Evolutionary conservation across 2,329 filamentous ascomycete genomes (phyloP).

Genomic region (Diatrype stigma): DNA sequence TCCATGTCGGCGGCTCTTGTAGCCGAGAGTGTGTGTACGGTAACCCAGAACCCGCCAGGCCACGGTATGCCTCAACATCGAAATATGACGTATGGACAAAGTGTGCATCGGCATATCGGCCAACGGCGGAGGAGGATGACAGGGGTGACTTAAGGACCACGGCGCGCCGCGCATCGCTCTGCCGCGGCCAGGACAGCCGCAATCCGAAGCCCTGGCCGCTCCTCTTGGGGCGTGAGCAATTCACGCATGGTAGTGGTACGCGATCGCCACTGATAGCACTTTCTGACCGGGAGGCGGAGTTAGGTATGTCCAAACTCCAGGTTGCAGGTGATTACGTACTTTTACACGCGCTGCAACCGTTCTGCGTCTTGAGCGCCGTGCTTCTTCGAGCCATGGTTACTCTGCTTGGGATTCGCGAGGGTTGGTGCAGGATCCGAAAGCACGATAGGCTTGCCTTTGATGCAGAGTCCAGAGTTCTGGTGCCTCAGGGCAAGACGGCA

Average conservation of each 20-base stretch:
- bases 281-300: too few relatives aligned
- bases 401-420: too few relatives aligned
- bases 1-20: constrained; percentile 12
- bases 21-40: constrained; percentile 2
- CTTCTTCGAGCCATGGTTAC: too few relatives aligned
- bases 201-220: constrained; percentile 2
- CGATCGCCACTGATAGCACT: constrained; percentile 1
- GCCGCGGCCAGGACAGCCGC: constrained; percentile 18
- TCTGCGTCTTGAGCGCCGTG: too few relatives aligned
- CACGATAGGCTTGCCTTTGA: too few relatives aligned
- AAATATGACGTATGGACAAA: constrained; percentile 12
- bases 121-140: neutral
- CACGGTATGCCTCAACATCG: constrained; percentile 16
- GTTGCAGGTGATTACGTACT: too few relatives aligned
- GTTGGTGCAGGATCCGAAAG: too few relatives aligned
- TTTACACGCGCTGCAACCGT: too few relatives aligned
- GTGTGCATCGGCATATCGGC: constrained; percentile 5
- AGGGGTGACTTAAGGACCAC: constrained; percentile 8
- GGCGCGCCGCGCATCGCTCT: constrained; percentile 8
- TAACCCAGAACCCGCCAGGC: constrained; percentile 7
- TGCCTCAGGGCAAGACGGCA: too few relatives aligned
- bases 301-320: too few relatives aligned
- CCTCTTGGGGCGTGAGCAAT: constrained; percentile 3
- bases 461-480: too few relatives aligned
- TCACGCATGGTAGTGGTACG: neutral